These are phyloP conservation scores for Alternaria sp. DNA, from an alignment of 2,329 filamentous ascomycete genomes.

Conservation along the genomic window DNA sequence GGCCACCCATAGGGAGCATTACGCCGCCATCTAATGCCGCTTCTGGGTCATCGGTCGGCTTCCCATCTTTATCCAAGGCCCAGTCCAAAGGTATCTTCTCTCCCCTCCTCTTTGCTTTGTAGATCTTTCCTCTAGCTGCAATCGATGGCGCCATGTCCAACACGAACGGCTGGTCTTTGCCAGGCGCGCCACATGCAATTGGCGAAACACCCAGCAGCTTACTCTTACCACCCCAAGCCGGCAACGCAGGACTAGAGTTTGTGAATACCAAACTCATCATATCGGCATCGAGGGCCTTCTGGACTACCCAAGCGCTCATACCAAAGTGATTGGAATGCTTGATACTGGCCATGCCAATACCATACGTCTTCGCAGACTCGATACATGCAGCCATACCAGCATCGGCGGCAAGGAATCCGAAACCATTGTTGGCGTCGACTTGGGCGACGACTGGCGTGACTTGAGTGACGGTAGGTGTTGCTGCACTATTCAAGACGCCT, in stretches of 20 bases:
- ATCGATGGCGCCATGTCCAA: conserved; percentile 77
- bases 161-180: conserved; percentile 69
- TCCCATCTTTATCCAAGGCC: conserved; percentile 77
- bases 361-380: conserved; percentile 69
- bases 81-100: conserved; percentile 75
- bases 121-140: conserved; percentile 74
- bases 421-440: conserved; percentile 73
- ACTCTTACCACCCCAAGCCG: conserved; percentile 72
- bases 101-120: conserved; percentile 72
- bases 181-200: conserved; percentile 78
- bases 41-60: conserved; percentile 73
- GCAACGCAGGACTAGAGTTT: conserved; percentile 73
- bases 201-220: conserved; percentile 79
- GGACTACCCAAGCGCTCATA: conserved; percentile 82
- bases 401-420: conserved; percentile 77
- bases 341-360: conserved; percentile 79
- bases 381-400: conserved; percentile 73
- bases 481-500: conserved; percentile 70
- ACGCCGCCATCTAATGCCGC: conserved; percentile 70
- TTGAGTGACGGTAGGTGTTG: conserved; percentile 66
- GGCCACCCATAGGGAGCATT: conserved; percentile 87
- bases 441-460: conserved; percentile 74
- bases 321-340: conserved; percentile 85
- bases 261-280: conserved; percentile 69
- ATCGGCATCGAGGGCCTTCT: conserved; percentile 75